Conservation (phyloP, 805 yeast species). For the Wickerhamomyces bovis region DNA sequence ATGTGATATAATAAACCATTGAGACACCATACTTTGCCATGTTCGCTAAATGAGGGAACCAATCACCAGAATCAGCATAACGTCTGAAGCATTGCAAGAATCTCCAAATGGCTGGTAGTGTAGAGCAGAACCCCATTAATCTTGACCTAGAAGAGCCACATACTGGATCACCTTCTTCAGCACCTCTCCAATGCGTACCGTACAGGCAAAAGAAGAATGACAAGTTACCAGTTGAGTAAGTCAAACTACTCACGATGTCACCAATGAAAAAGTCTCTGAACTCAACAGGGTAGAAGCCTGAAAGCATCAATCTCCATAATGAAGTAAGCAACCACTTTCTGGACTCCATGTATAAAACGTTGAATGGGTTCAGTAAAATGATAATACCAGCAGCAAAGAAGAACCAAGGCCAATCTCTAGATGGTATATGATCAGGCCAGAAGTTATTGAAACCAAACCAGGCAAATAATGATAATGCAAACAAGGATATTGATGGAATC, state of each 20-base stretch:
- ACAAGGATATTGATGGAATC: constrained; percentile 54
- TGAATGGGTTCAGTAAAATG: constrained; percentile 56
- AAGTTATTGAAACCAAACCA: constrained; percentile 75
- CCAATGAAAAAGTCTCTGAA: constrained; percentile 92
- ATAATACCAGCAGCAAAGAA: constrained; percentile 49
- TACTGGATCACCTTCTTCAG: constrained; percentile 32
- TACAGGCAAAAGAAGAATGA: constrained; percentile 84
- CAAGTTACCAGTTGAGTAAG: constrained; percentile 81
- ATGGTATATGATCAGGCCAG: constrained; percentile 55
- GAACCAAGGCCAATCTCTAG: constrained; percentile 76
- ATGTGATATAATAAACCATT: constrained; percentile 58
- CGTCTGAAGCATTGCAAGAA: constrained; percentile 87
- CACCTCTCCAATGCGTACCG: constrained; percentile 60
- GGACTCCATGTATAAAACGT: constrained; percentile 49
- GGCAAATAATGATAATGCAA: constrained; percentile 51
- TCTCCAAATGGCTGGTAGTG: constrained; percentile 88
- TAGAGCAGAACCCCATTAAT: constrained; percentile 73
- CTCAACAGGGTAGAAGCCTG: constrained; percentile 93
- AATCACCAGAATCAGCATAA: constrained; percentile 86
- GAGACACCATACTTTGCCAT: constrained; percentile 70
- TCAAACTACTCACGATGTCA: constrained; percentile 82
- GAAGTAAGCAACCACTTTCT: constrained; percentile 76
- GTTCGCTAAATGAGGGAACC: constrained; percentile 94
- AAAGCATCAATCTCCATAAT: constrained; percentile 61
- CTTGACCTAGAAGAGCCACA: constrained; percentile 82